Base-by-base conservation (phyloP, 2,329 filamentous ascomycete genomes). In the Alternaria gaisen region DNA sequence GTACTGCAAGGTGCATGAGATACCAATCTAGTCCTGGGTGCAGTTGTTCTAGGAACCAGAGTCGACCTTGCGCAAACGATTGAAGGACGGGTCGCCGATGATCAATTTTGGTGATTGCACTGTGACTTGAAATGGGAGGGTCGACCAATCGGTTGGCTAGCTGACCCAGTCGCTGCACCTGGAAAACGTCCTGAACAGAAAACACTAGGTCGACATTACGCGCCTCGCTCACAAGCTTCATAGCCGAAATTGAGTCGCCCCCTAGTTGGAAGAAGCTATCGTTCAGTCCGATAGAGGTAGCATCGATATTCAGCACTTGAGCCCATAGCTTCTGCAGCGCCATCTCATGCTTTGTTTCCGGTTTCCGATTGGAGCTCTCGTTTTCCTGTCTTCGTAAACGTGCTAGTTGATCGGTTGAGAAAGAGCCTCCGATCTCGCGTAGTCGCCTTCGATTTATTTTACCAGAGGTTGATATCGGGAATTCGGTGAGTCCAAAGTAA, bases 381-480 rank as follows among this genome's bases (percentile, higher is more conserved):
- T 30, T 30, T 10, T 30, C 10, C 28, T 30, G 28, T 30, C 0
- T 30, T 0, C 28, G 28, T 30, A 30, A 10, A 10, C 11, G 28
- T 0, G 28, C 28, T 1, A 30, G 28, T 10, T 30, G 28, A 4
- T 30, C 28, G 18, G 32, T 12, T 1, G 47, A 42, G 1, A 36
- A 47, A 4, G 53, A 56, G 5, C n/a, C 41, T 20, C 65, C 69
- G n/a, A 68, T 65, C 5, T 66, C 57, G 3, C 58, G 61, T 5
- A 75, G 48, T 14, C 47, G 40, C 58, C 65, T 71, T 3, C 72
- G 64, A 47, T 76, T 66, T 4, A 62, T 58, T 48, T 86, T 86
- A 0, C 81, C 78, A 6, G 83, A 84, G 2, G 79, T 71, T 6
- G 82, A 68, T 1, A 79, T 68, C 0, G 83, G 84, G 20, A 85